A percentile compares a stretch with the other conserved stretches of the same genome.
These are phyloP conservation scores for Trifolium pratense DNA, from an alignment of 306 rosid species.

Conservation along the genomic window DNA sequence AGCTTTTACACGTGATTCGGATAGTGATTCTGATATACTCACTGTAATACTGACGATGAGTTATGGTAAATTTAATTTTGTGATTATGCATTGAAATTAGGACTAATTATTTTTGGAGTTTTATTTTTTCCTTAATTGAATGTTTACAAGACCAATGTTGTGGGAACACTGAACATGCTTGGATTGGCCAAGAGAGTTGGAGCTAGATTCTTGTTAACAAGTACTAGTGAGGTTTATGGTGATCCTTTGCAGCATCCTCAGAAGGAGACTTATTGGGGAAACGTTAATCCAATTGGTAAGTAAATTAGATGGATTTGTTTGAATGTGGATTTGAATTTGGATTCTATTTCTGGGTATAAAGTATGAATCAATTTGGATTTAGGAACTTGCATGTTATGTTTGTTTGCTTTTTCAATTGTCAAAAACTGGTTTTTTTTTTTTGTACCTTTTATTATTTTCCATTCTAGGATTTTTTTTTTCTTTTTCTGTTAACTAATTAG, in stretches of 20 bases:
- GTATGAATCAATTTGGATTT: background rate
- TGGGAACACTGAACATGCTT: slow-evolving; percentile 94
- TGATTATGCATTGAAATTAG: no score
- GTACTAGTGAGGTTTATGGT: slow-evolving; percentile 98
- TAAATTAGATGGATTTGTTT: background rate
- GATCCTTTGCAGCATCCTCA: slow-evolving; percentile 99
- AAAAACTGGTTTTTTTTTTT: background rate
- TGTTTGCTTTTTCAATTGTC: background rate
- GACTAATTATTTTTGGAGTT: no score
- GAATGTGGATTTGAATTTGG: background rate
- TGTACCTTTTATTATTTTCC: no score
- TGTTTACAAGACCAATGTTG: slow-evolving; percentile 93
- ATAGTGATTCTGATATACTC: no score
- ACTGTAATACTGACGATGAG: no score
- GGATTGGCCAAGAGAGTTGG: slow-evolving; percentile 93
- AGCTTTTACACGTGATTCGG: no score
- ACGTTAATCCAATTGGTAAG: slow-evolving; percentile 97
- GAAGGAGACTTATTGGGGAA: slow-evolving; percentile 99
- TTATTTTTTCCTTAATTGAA: slow-evolving; percentile 48
- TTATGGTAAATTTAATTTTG: no score
- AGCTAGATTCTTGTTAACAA: slow-evolving; percentile 85
- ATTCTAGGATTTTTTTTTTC: slow-evolving; percentile 5
- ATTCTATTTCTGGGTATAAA: background rate
- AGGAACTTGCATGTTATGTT: background rate
- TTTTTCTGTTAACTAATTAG: background rate